Percentiles rank a stretch among this genome's conserved stretches.
These are phyloP conservation scores for Neurospora sublineolata DNA, from an alignment of 495 filamentous ascomycete species.

Conservation along the genomic window DNA sequence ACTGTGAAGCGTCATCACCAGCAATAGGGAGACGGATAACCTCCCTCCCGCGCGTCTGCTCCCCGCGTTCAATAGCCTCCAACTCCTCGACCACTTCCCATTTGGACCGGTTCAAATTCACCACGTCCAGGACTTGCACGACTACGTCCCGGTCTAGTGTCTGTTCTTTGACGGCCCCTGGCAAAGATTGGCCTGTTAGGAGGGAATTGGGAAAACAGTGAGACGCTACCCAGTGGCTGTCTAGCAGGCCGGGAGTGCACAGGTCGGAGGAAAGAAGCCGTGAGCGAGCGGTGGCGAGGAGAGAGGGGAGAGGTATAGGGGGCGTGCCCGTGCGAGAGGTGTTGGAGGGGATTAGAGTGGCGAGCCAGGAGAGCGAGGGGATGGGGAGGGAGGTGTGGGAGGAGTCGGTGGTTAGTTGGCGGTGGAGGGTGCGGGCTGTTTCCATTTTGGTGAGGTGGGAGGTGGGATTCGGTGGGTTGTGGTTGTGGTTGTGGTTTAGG, in stretches of 20 bases:
- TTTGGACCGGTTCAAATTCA: conserved; percentile 63
- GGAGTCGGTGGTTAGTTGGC: conserved; percentile 27
- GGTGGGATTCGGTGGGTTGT: background rate
- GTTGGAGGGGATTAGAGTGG: conserved; percentile 14
- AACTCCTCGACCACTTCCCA: conserved; percentile 82
- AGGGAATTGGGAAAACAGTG: conserved; percentile 41
- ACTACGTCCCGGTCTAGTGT: conserved; percentile 47
- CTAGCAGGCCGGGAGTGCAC: conserved; percentile 43
- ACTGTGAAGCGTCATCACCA: conserved; percentile 11
- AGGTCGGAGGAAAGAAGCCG: conserved; percentile 74
- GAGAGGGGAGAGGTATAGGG: conserved; percentile 56
- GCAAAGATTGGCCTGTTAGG: background rate
- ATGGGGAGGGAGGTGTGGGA: conserved; percentile 22
- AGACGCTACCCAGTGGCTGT: conserved; percentile 19
- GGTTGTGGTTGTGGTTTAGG: background rate
- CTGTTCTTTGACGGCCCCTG: conserved; percentile 34
- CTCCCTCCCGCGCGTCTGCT: conserved; percentile 69
- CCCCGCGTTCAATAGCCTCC: conserved; percentile 72
- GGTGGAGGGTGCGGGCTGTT: background rate
- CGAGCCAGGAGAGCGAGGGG: conserved; percentile 31
- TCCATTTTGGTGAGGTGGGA: background rate
- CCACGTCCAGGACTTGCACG: conserved; percentile 75
- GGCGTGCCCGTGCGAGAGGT: conserved; percentile 25
- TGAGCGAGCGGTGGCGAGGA: conserved; percentile 68
- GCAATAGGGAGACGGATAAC: conserved; percentile 59